A percentile compares a stretch with the other conserved stretches of the same genome.
phyloP scores from a whole-genome alignment of 2,329 filamentous ascomycete species.

The Verticillium klebahnii region DNA sequence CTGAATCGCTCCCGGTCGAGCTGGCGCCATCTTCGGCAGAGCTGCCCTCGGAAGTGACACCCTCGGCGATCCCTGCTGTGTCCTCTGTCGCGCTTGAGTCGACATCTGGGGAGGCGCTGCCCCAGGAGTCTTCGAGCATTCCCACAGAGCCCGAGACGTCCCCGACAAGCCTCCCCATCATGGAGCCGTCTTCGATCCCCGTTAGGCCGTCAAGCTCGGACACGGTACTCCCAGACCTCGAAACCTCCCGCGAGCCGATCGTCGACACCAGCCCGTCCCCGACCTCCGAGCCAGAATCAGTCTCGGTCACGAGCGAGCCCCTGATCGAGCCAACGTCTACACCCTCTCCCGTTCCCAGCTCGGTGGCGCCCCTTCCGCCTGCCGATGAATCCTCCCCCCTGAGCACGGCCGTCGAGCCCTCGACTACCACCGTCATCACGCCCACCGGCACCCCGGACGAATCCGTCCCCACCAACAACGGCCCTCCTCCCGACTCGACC shows the following conservation, averaged over 20 bases:
- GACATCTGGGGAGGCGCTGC: not conserved
- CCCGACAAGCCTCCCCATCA: not conserved
- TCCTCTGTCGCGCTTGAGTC: not conserved
- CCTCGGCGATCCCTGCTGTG: not conserved
- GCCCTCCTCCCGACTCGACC: slow-evolving; percentile 28
- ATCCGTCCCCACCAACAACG: slow-evolving; percentile 36
- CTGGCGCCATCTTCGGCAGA: not conserved
- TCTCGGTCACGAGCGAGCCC: not conserved
- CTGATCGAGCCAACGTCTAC: not conserved
- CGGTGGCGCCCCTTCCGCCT: not conserved
- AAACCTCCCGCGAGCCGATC: not conserved
- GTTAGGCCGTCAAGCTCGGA: not conserved
- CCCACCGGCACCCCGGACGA: slow-evolving; percentile 30
- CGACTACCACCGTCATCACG: slow-evolving; percentile 6
- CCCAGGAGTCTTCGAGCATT: not conserved
- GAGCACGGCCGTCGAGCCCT: not conserved
- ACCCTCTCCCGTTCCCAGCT: not conserved
- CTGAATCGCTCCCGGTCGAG: not conserved
- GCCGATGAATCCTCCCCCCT: not conserved
- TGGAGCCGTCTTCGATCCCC: not conserved
- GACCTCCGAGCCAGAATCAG: not conserved
- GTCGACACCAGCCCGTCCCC: not conserved
- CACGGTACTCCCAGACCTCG: not conserved
- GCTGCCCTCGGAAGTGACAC: not conserved
- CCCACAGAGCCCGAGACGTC: not conserved